A percentile compares a stretch with the other conserved stretches of the same genome.
Evolutionary conservation across 2,329 filamentous ascomycete genomes (phyloP).

Genomic region (Eutypa lata): DNA sequence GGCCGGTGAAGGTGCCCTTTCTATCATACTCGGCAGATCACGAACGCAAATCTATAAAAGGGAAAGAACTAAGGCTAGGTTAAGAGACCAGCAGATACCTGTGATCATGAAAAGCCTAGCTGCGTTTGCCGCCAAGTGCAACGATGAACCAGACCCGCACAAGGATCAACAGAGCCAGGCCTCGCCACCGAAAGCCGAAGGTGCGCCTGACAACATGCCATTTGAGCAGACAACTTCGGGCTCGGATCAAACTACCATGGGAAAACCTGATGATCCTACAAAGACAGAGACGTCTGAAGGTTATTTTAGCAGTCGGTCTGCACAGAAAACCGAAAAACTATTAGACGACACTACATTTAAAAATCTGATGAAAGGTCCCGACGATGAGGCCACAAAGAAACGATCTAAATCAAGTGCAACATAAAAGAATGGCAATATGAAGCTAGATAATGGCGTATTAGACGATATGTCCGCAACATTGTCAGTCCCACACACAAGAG

Average conservation of each 20-base stretch:
- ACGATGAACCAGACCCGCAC: background rate
- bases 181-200: background rate
- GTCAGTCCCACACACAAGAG: too few relatives aligned
- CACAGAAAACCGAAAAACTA: background rate
- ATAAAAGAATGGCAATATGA: background rate
- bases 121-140: conserved; percentile 15
- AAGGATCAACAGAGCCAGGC: background rate
- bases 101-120: conserved; percentile 24
- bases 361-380: background rate
- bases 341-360: background rate
- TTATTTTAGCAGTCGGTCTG: background rate
- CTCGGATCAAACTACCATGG: too few relatives aligned
- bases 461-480: too few relatives aligned
- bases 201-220: too few relatives aligned
- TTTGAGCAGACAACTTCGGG: background rate
- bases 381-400: background rate
- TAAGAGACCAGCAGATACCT: conserved; percentile 13
- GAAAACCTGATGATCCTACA: background rate
- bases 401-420: background rate
- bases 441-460: too few relatives aligned
- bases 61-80: conserved; percentile 21
- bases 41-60: conserved; percentile 12
- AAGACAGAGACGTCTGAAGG: background rate
- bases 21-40: conserved; percentile 18
- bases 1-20: conserved; percentile 19